phyloP scores from a whole-genome alignment of 257 asterid genomes.

The Haberlea rhodopensis region DNA sequence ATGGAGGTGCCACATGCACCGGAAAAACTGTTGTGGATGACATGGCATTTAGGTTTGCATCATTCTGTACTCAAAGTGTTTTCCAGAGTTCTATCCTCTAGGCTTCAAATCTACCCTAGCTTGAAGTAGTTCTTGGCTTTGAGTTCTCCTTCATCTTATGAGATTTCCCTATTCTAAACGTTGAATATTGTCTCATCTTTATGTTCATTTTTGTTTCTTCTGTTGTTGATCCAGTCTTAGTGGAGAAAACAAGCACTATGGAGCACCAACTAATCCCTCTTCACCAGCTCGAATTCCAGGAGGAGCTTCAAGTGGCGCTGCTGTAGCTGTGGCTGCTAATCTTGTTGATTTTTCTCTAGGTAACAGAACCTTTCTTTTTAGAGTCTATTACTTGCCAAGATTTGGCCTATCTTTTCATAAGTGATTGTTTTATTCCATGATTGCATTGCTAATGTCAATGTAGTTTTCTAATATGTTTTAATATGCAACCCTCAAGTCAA shows the following conservation, averaged over 20 bases:
- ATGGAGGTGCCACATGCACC: constrained; percentile 84
- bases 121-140: background rate
- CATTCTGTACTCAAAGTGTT: constrained; percentile 21
- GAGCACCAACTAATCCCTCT: constrained; percentile 89
- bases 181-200: background rate
- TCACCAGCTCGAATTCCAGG: constrained; percentile 75
- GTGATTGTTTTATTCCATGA: background rate
- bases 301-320: constrained; percentile 98
- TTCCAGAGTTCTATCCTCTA: constrained; percentile 10
- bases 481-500: background rate
- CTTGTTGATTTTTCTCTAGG: constrained; percentile 93
- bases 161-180: background rate
- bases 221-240: constrained; percentile 65
- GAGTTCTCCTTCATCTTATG: background rate
- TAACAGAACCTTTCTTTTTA: constrained; percentile 32
- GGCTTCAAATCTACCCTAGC: background rate
- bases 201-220: too few relatives aligned
- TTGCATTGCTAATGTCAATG: background rate
- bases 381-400: background rate
- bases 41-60: constrained; percentile 77
- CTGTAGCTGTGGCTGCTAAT: constrained; percentile 89
- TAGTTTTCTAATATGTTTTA: background rate
- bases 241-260: constrained; percentile 89
- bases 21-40: constrained; percentile 90
- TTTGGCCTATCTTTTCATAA: background rate